Conservation (phyloP, 805 yeast species). For the Ogataea corticis region DNA sequence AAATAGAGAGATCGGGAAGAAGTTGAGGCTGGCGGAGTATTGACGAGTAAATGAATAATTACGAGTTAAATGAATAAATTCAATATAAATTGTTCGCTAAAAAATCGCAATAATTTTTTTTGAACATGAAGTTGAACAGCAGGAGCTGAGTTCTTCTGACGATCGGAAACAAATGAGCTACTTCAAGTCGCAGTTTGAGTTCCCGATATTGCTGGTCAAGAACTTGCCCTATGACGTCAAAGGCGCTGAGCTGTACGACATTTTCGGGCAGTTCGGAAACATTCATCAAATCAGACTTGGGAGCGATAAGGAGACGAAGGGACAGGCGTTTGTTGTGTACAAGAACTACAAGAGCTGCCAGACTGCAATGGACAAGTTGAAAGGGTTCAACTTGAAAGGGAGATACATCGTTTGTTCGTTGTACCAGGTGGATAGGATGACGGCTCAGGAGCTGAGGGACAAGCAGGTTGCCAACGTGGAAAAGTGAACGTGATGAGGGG, state of each 20-base stretch:
- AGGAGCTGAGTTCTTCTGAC: no score
- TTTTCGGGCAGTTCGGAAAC: slow-evolving; percentile 57
- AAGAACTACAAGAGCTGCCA: slow-evolving; percentile 48
- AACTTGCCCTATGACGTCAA: slow-evolving; percentile 56
- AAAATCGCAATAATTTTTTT: no score
- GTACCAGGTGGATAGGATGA: slow-evolving; percentile 45
- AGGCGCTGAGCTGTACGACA: slow-evolving; percentile 46
- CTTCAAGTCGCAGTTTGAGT: slow-evolving; percentile 26
- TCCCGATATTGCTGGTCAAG: slow-evolving; percentile 48
- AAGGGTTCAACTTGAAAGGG: slow-evolving; percentile 60
- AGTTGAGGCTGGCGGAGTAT: slow-evolving; percentile 63
- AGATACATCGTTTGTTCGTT: slow-evolving; percentile 55
- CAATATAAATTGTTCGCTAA: no score
- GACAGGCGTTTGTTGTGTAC: slow-evolving; percentile 58
- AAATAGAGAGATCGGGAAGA: slow-evolving; percentile 59
- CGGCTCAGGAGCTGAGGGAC: slow-evolving; percentile 24
- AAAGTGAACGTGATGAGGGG: no score
- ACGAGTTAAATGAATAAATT: no score
- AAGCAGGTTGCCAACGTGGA: neutral
- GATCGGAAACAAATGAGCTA: slow-evolving; percentile 14
- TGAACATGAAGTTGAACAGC: no score
- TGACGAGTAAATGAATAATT: slow-evolving; percentile 27
- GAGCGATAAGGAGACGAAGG: slow-evolving; percentile 38
- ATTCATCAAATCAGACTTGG: slow-evolving; percentile 54
- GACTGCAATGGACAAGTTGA: slow-evolving; percentile 53